These are phyloP conservation scores for Spergularia azorica DNA, from an alignment of 179 eudicot genomes.

Conservation along the genomic window DNA sequence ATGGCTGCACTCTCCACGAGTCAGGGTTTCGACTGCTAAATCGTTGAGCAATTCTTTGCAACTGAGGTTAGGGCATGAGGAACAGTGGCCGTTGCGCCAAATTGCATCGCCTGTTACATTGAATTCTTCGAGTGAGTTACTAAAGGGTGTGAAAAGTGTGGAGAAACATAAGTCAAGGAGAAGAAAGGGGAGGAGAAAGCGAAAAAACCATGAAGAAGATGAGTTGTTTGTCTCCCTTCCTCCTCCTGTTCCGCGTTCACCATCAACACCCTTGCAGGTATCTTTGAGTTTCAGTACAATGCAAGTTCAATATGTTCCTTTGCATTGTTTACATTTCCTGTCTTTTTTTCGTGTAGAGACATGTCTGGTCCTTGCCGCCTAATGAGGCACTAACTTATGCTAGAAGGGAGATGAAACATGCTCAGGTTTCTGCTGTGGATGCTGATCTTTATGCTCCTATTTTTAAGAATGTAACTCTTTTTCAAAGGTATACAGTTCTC, in stretches of 20 bases:
- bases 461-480: constrained; percentile 66
- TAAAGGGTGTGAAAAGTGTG: constrained; percentile 19
- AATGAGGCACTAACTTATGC: constrained; percentile 74
- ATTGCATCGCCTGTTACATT: constrained; percentile 29
- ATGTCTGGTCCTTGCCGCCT: constrained; percentile 58
- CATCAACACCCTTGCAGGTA: constrained; percentile 50
- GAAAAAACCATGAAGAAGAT: constrained; percentile 10
- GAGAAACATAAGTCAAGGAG: constrained; percentile 30
- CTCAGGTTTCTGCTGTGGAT: constrained; percentile 48
- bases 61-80: constrained; percentile 33
- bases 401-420: constrained; percentile 60
- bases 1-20: constrained; percentile 45
- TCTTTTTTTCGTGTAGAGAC: constrained; percentile 46
- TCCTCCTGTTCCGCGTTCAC: constrained; percentile 45
- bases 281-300: not conserved
- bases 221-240: constrained; percentile 22
- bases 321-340: not conserved
- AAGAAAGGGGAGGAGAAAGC: constrained; percentile 28
- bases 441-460: constrained; percentile 78
- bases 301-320: not conserved
- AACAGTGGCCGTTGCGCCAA: constrained; percentile 30
- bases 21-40: constrained; percentile 29
- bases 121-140: constrained; percentile 45
- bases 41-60: constrained; percentile 30
- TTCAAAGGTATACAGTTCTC: constrained; percentile 52